Base-by-base conservation (phyloP, 176 grass and related monocot genomes). In the Raddia guianensis region DNA sequence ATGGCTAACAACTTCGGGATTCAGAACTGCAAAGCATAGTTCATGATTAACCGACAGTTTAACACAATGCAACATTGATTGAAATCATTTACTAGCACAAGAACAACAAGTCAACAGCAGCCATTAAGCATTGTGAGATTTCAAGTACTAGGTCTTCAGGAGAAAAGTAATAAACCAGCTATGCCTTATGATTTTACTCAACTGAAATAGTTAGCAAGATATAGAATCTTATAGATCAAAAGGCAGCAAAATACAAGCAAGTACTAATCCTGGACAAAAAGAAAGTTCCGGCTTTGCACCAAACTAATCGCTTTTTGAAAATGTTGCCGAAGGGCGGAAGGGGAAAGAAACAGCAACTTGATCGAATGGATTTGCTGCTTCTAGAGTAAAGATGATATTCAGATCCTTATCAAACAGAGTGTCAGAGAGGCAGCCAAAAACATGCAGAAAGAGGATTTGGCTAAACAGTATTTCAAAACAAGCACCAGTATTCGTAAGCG, bases 81-180 rank as follows among this genome's bases (percentile, higher is more conserved):
- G 71, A 81, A 75, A 2, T 14, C 63, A 49, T 49, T 65, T 47
- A 83, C 51, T 83, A 78, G 69, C 65, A 69, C 82, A 86, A 84
- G 57, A 89, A 89, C 70, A 80, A 84, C 19, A 72, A 63, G n/a
- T 45, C 45, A 85, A 72, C 15, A 57, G 47, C 8, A n/a, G 63
- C 11, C 37, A 76, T 34, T 54, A 64, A 52, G 58, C 68, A 11
- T 71, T 70, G n/a, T 32, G 40, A 61, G 73, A 45, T 27, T 27
- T 27, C 3, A 72, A 65, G 12, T 7, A 56, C 6, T 65, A 12
- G 27, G 8, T 40, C 37, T 56, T 78, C 62, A 13, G 34, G 82
- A 72, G 15, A 65, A 20, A 72, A 56, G 15, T 8, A 64, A 20
- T 27, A 50, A 49, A 6, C 8, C 40, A 50, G n/a, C 56, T 60